phyloP scores from a whole-genome alignment of 805 yeast genomes.

The Saccharomycopsis malanga region DNA sequence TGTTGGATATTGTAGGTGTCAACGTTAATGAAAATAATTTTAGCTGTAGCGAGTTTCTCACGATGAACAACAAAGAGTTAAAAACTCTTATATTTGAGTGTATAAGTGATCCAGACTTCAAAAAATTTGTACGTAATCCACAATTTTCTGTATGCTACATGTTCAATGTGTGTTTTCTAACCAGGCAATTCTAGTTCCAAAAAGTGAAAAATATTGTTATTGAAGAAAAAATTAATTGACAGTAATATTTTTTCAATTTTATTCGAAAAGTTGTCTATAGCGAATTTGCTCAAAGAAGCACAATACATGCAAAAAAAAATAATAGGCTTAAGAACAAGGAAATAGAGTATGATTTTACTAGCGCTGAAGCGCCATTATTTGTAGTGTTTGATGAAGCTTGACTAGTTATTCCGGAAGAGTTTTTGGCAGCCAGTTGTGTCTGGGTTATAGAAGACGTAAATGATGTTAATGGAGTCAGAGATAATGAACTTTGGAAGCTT shows the following conservation, averaged over 20 bases:
- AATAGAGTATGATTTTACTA: too few relatives aligned
- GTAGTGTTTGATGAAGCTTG: too few relatives aligned
- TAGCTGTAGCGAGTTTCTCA: neutral
- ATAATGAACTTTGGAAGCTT: too few relatives aligned
- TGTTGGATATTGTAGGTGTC: too few relatives aligned
- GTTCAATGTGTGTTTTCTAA: neutral
- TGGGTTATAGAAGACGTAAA: neutral
- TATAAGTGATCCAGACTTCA: conserved; percentile 11
- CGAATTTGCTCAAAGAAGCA: neutral
- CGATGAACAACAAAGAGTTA: conserved; percentile 5
- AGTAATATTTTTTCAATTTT: too few relatives aligned
- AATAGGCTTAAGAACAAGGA: too few relatives aligned
- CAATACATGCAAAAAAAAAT: neutral
- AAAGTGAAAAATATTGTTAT: conserved; percentile 2
- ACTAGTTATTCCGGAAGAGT: too few relatives aligned
- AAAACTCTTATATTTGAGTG: conserved; percentile 5
- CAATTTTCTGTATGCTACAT: neutral
- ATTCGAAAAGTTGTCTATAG: neutral
- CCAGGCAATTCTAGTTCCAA: neutral
- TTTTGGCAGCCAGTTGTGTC: too few relatives aligned
- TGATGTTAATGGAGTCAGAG: neutral
- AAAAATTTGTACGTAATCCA: conserved; percentile 7
- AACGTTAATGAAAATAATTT: neutral
- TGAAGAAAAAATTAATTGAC: too few relatives aligned
- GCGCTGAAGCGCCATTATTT: neutral